phyloP scores from a whole-genome alignment of 306 rosid genomes.

The Hippophae tibetana region DNA sequence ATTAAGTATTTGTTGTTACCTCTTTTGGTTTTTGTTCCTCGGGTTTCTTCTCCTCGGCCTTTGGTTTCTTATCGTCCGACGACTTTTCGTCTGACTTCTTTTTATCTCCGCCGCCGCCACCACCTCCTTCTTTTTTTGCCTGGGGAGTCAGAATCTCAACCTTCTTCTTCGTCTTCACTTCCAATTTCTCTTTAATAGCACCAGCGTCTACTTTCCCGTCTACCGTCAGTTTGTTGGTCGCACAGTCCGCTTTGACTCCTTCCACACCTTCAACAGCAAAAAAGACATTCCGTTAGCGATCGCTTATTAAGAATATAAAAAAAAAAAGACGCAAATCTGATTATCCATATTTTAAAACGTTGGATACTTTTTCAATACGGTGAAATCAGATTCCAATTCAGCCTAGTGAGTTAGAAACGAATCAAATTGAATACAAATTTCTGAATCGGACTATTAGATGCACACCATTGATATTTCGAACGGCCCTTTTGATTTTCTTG shows the following conservation, averaged over 20 bases:
- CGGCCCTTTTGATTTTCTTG: constrained; percentile 49
- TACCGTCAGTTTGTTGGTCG: constrained; percentile 53
- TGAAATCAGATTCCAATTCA: not conserved
- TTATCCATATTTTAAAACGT: too few relatives aligned
- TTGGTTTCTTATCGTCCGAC: constrained; percentile 22
- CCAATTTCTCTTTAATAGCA: constrained; percentile 39
- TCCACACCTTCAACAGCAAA: constrained; percentile 44
- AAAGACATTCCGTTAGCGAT: not conserved
- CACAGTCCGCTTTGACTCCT: constrained; percentile 42
- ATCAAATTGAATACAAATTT: not conserved
- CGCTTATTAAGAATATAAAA: not conserved
- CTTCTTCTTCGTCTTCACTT: constrained; percentile 50
- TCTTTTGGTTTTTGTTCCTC: constrained; percentile 46
- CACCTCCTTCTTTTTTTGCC: constrained; percentile 52
- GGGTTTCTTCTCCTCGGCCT: constrained; percentile 32
- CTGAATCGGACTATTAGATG: too few relatives aligned
- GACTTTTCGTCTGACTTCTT: constrained; percentile 37
- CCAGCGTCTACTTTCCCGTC: constrained; percentile 51
- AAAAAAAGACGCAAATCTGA: not conserved
- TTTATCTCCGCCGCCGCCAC: constrained; percentile 11
- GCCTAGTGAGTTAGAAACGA: not conserved
- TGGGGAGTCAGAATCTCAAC: constrained; percentile 62
- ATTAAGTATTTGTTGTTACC: constrained; percentile 11
- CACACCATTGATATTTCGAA: constrained; percentile 46
- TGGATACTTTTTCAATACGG: too few relatives aligned